A percentile compares a stretch with the other conserved stretches of the same genome.
phyloP scores from a whole-genome alignment of 495 filamentous ascomycete genomes.

The Extremus antarcticus region DNA sequence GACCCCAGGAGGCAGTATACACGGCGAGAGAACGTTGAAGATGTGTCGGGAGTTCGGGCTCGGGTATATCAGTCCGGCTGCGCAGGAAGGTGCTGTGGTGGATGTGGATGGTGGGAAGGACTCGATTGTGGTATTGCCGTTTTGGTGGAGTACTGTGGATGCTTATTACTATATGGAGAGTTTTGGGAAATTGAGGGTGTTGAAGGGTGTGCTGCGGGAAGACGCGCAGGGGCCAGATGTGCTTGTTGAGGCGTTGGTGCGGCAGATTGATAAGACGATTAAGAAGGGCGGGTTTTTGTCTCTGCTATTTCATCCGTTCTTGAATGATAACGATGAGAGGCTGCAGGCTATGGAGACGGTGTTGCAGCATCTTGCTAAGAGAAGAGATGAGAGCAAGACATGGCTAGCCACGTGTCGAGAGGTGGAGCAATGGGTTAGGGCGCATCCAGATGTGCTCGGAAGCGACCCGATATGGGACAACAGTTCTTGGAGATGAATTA shows the following conservation, averaged over 20 bases:
- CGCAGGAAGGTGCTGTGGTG: constrained; percentile 11
- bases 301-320: constrained; percentile 20
- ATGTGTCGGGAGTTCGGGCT: constrained; percentile 17
- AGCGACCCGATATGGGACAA: constrained; percentile 20
- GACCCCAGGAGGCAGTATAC: constrained; percentile 19
- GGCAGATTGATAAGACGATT: constrained; percentile 16
- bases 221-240: constrained; percentile 4
- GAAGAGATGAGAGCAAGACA: constrained; percentile 14
- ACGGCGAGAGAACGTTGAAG: constrained; percentile 16
- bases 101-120: constrained; percentile 6
- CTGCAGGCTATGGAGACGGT: constrained; percentile 17
- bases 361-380: constrained; percentile 9
- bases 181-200: constrained; percentile 13
- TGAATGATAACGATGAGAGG: constrained; percentile 6
- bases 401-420: constrained; percentile 18
- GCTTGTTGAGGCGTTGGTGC: constrained; percentile 4
- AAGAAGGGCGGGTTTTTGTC: constrained; percentile 17
- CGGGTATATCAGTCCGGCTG: constrained; percentile 19
- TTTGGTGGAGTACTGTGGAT: constrained; percentile 20
- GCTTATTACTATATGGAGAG: constrained; percentile 22
- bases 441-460: constrained; percentile 5
- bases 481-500: constrained; percentile 10
- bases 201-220: constrained; percentile 8
- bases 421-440: constrained; percentile 10
- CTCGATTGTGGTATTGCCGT: constrained; percentile 18